Evolutionary conservation across 2,329 filamentous ascomycete genomes (phyloP).

Genomic region (Rutstroemia sp.): DNA sequence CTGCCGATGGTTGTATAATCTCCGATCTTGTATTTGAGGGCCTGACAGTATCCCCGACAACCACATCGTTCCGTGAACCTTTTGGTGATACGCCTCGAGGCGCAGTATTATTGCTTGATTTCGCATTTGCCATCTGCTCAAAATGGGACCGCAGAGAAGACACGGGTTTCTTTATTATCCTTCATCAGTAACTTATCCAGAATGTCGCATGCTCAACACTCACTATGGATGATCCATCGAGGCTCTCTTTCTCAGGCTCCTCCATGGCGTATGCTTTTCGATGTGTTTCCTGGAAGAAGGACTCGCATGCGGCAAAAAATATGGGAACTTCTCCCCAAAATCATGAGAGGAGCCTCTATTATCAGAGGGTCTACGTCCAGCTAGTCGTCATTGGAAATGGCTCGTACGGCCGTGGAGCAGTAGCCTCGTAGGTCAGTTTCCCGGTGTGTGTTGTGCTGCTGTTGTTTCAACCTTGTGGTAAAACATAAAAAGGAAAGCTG

Average conservation of each 20-base stretch:
- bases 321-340: background rate
- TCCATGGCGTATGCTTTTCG: conserved; percentile 32
- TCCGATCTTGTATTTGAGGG: conserved; percentile 15
- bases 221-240: conserved; percentile 71
- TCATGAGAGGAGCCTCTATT: conserved; percentile 6
- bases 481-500: background rate
- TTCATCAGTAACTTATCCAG: conserved; percentile 10
- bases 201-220: conserved; percentile 27
- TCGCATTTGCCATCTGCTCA: conserved; percentile 61
- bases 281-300: background rate
- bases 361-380: conserved; percentile 5
- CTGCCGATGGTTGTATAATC: conserved; percentile 12
- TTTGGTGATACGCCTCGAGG: conserved; percentile 24
- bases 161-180: conserved; percentile 61
- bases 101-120: conserved; percentile 30
- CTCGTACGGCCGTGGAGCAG: conserved; percentile 1
- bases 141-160: conserved; percentile 76
- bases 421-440: conserved; percentile 1
- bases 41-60: conserved; percentile 15
- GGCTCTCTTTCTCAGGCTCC: conserved; percentile 46
- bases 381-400: conserved; percentile 10
- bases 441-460: conserved; percentile 1
- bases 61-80: conserved; percentile 15
- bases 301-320: background rate
- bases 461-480: background rate